Conservation (phyloP, 1,139 yeast species). For the Geotrichum klebahnii region DNA sequence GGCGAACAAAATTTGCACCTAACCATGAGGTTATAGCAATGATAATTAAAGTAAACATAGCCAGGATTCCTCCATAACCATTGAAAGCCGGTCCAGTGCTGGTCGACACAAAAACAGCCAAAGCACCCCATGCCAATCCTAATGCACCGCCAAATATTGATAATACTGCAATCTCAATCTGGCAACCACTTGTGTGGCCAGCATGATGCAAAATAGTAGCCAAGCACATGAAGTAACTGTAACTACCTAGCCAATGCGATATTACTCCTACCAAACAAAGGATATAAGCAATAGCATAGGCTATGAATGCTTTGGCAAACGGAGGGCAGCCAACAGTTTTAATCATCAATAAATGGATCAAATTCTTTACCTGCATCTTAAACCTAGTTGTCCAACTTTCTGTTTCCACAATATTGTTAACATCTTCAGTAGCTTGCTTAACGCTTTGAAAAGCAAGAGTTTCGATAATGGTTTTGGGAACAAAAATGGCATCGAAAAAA, state of each 20-base stretch:
- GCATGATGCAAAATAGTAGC: slow-evolving; percentile 48
- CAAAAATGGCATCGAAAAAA: slow-evolving; percentile 47
- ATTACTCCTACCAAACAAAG: slow-evolving; percentile 42
- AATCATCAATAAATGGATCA: slow-evolving; percentile 6
- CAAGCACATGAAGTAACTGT: slow-evolving; percentile 42
- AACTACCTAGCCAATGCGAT: slow-evolving; percentile 44
- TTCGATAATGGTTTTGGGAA: slow-evolving; percentile 35
- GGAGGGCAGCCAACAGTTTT: slow-evolving; percentile 9
- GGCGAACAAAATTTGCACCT: slow-evolving; percentile 42
- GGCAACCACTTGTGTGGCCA: slow-evolving; percentile 47
- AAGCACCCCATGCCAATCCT: slow-evolving; percentile 46
- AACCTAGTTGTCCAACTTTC: not conserved
- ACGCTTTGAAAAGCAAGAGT: slow-evolving; percentile 22
- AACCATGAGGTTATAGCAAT: slow-evolving; percentile 42
- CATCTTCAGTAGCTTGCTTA: slow-evolving; percentile 9
- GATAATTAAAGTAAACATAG: slow-evolving; percentile 43
- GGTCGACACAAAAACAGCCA: slow-evolving; percentile 44
- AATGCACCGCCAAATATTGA: slow-evolving; percentile 48
- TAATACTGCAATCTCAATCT: slow-evolving; percentile 45
- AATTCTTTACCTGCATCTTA: not conserved
- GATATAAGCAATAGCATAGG: slow-evolving; percentile 42
- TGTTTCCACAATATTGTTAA: not conserved
- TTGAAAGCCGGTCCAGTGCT: slow-evolving; percentile 42
- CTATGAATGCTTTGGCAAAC: slow-evolving; percentile 40
- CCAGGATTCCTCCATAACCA: slow-evolving; percentile 48